A percentile compares a stretch with the other conserved stretches of the same genome.
Conservation (phyloP, 108 stramenopile genomes). For the Mediolabrus comicus region DNA sequence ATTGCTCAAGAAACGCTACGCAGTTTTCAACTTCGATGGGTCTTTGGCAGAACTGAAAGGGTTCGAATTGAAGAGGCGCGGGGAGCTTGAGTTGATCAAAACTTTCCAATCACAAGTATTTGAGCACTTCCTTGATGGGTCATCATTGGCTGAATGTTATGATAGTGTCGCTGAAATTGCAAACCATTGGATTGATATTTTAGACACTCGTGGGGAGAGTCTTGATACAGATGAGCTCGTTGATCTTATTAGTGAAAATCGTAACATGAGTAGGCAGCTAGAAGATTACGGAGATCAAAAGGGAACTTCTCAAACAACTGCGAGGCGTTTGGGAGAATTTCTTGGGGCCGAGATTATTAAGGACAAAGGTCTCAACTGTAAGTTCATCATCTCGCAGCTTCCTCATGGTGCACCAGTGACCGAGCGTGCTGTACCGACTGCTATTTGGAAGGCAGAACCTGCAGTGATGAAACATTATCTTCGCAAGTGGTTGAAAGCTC, state of each 20-base stretch:
- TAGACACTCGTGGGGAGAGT: constrained; percentile 91
- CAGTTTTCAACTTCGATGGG: constrained; percentile 99
- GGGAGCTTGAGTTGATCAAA: constrained; percentile 99
- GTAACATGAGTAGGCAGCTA: constrained; percentile 96
- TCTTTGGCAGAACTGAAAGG: constrained; percentile 99
- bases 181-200: constrained; percentile 98
- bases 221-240: constrained; percentile 95
- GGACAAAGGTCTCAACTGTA: constrained; percentile 97
- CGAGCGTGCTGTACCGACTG: constrained; percentile 94
- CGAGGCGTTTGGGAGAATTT: constrained; percentile 95
- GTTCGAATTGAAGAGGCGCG: constrained; percentile 98
- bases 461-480: constrained; percentile 87
- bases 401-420: constrained; percentile 97
- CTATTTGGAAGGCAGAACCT: constrained; percentile 94
- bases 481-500: constrained; percentile 91
- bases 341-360: constrained; percentile 97
- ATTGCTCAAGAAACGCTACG: constrained; percentile 98
- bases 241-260: constrained; percentile 96
- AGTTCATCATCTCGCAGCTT: constrained; percentile 93
- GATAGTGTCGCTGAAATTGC: constrained; percentile 94
- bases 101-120: constrained; percentile 98
- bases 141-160: constrained; percentile 90
- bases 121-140: constrained; percentile 92
- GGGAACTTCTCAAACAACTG: constrained; percentile 97
- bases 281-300: constrained; percentile 98